phyloP scores from a whole-genome alignment of 805 yeast genomes.

The Ascoidea rubescens region DNA sequence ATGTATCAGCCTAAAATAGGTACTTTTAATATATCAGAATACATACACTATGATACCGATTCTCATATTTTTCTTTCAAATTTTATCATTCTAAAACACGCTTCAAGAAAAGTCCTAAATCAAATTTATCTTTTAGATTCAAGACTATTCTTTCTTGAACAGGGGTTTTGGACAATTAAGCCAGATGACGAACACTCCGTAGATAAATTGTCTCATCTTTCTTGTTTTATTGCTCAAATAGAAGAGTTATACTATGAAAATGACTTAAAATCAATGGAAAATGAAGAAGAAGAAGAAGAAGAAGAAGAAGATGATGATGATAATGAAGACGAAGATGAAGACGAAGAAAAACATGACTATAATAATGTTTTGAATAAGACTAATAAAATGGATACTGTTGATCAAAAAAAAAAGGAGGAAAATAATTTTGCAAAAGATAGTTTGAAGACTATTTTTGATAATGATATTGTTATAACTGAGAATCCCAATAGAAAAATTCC shows the following conservation, averaged over 20 bases:
- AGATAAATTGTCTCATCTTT: slow-evolving; percentile 22
- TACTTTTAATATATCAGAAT: background rate
- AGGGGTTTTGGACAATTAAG: slow-evolving; percentile 39
- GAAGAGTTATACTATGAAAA: slow-evolving; percentile 19
- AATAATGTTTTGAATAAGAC: background rate
- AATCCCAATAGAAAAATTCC: too few relatives aligned
- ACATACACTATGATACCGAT: background rate
- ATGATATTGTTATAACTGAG: too few relatives aligned
- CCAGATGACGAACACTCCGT: slow-evolving; percentile 19
- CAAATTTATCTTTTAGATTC: slow-evolving; percentile 56
- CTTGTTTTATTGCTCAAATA: slow-evolving; percentile 25
- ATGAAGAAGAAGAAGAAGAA: slow-evolving; percentile 10
- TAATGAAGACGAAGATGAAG: slow-evolving; percentile 11
- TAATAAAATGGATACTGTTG: slow-evolving; percentile 9
- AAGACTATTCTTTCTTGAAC: slow-evolving; percentile 37
- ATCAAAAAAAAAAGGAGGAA: too few relatives aligned
- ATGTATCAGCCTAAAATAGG: background rate
- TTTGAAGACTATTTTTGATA: too few relatives aligned
- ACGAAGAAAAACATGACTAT: background rate
- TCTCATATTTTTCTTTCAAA: background rate
- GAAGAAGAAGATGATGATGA: slow-evolving; percentile 13
- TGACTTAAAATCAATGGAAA: slow-evolving; percentile 6
- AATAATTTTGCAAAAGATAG: too few relatives aligned
- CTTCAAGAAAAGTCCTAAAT: slow-evolving; percentile 39
- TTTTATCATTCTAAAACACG: slow-evolving; percentile 14